Percentiles rank a stretch among this genome's conserved stretches.
Conservation (phyloP, 106 monocot genomes). For the Platanthera zijinensis region DNA sequence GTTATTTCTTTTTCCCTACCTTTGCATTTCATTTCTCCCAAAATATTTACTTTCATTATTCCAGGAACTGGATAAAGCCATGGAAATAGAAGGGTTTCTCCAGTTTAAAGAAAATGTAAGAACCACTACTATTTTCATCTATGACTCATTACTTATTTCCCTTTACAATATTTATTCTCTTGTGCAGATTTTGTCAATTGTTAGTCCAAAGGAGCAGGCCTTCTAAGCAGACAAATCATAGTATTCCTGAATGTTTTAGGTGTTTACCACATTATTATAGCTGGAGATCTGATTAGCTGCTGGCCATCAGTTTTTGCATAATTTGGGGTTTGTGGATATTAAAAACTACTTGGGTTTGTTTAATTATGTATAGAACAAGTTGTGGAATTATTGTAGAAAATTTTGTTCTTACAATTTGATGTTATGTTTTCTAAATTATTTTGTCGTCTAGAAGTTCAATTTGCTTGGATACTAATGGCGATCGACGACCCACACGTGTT, state of each 20-base stretch:
- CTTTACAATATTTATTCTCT: background rate
- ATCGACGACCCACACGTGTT: no score
- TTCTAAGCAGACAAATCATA: background rate
- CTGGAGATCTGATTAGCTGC: background rate
- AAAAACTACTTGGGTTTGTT: background rate
- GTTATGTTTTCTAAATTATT: no score
- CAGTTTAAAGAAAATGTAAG: constrained; percentile 50
- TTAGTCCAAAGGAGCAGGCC: constrained; percentile 13
- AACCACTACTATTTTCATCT: background rate
- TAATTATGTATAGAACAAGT: no score
- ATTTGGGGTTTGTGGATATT: background rate
- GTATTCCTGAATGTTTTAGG: background rate
- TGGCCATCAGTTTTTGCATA: background rate
- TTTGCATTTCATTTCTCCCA: constrained; percentile 1
- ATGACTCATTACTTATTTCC: background rate
- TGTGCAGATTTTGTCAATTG: constrained; percentile 19
- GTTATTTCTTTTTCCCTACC: background rate
- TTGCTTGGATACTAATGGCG: no score
- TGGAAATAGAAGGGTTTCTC: constrained; percentile 31
- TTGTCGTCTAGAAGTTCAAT: no score
- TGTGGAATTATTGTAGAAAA: no score
- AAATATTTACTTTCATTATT: background rate
- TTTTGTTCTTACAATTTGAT: no score
- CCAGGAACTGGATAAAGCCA: constrained; percentile 52
- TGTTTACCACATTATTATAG: background rate